Evolutionary conservation across 2,329 filamentous ascomycete genomes (phyloP).

Genomic region (Exutisphaerella laricina): DNA sequence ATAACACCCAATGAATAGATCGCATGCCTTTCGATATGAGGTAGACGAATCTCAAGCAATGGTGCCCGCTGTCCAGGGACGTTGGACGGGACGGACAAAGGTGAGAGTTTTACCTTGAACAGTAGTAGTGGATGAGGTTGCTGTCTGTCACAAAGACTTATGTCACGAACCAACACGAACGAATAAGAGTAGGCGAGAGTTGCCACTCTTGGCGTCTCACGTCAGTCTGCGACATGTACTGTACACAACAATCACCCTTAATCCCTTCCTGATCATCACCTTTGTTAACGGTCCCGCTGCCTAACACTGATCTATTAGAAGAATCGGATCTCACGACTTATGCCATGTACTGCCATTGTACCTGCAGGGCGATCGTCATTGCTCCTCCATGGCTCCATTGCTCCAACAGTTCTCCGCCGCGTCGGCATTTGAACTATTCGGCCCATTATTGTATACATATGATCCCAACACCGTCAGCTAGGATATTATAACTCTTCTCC

Average conservation of each 20-base stretch:
- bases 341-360: background rate
- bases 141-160: background rate
- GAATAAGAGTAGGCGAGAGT: conserved; percentile 4
- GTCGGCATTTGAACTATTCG: conserved; percentile 16
- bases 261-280: background rate
- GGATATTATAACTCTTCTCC: conserved; percentile 1
- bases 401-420: conserved; percentile 8
- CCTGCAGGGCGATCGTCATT: conserved; percentile 3
- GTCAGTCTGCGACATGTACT: background rate
- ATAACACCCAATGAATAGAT: too few relatives aligned
- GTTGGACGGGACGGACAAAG: too few relatives aligned
- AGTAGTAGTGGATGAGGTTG: background rate
- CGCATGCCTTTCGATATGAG: too few relatives aligned
- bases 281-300: background rate
- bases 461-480: background rate
- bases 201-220: background rate
- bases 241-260: background rate
- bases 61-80: too few relatives aligned
- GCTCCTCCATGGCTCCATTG: conserved; percentile 5
- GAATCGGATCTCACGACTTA: background rate
- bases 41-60: too few relatives aligned
- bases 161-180: background rate
- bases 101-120: too few relatives aligned
- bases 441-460: background rate
- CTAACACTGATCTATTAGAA: background rate